Base-by-base conservation (phyloP, 2,329 filamentous ascomycete species). In the Aaosphaeria pasadenensis region DNA sequence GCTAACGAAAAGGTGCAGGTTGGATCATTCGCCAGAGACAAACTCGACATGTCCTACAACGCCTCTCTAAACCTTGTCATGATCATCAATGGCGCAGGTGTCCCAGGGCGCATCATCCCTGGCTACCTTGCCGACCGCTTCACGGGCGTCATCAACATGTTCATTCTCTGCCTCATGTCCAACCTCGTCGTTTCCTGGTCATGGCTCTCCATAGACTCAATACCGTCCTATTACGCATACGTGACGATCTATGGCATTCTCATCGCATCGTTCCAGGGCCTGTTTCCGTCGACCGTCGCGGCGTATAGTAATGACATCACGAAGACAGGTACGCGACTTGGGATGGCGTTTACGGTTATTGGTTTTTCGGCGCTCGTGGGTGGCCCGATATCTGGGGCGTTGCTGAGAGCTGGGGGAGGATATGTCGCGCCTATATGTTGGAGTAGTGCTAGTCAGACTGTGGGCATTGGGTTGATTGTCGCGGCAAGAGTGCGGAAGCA, bases 221-320 rank as follows among this genome's bases (percentile, higher is more conserved):
- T 76, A 0, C 43, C 69, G 0, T 77, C 78, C 0, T 69, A 89
- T 30, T 88, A 87, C 58, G 75, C 73, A 1, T 89, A 87, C 77
- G 72, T 80, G 0, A 71, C 76, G 0, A 74, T 85, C 47, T 88
- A 86, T 59, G 87, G 87, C 1, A 73, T 88, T 42, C 78, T 78
- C 2, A 82, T 78, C 0, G 84, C 58, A 1, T 52, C 56, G 1
- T 59, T 59, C 29, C 59, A 63, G 38, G 55, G 66, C 1, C 51
- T 76, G 6, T 71, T 74, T 5, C 67, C 72, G 0, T 71, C 73
- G 0, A 68, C 72, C 11, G 67, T 74, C 41, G 72, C 74, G 1
- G 57, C 63, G 6, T 55, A 74, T 24, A 48, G 44, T 6, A 46
- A 52, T n/a, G 60, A 65, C 43, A 60, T 64, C 3, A 55, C 44